phyloP scores from a whole-genome alignment of 805 yeast species.

The Peterozyma xylosa region DNA sequence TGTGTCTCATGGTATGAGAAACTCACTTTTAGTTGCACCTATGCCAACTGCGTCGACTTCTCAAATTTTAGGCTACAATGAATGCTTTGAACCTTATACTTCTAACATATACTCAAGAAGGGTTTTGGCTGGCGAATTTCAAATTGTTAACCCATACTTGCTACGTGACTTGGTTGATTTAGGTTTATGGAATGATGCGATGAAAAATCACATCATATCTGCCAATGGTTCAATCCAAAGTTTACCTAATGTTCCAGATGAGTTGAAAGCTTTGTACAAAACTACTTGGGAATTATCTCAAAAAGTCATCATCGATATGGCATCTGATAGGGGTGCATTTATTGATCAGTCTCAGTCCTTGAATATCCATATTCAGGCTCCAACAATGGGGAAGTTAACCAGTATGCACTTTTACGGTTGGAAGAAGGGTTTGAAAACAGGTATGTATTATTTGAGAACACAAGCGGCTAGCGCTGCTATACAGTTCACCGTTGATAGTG shows the following conservation, averaged over 20 bases:
- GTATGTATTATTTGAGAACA: constrained; percentile 97
- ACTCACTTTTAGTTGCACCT: constrained; percentile 55
- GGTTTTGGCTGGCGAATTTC: constrained; percentile 59
- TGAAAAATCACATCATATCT: constrained; percentile 48
- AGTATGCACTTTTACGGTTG: constrained; percentile 99
- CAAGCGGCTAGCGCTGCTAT: constrained; percentile 98
- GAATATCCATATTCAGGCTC: constrained; percentile 85
- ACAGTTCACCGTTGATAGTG: constrained; percentile 78
- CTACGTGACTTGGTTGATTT: constrained; percentile 50
- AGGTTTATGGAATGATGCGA: constrained; percentile 49
- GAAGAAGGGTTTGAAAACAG: constrained; percentile 98
- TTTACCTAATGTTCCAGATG: constrained; percentile 46
- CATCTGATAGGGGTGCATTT: constrained; percentile 73
- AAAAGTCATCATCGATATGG: constrained; percentile 51
- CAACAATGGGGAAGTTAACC: constrained; percentile 96
- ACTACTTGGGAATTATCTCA: constrained; percentile 61
- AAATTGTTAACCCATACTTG: constrained; percentile 53
- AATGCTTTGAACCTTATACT: constrained; percentile 58
- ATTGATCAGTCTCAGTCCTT: constrained; percentile 91
- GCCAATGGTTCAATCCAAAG: constrained; percentile 54
- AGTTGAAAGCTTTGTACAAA: constrained; percentile 45
- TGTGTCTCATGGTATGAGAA: constrained; percentile 44
- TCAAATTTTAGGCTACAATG: constrained; percentile 54
- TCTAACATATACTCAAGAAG: constrained; percentile 57
- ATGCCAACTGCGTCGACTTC: constrained; percentile 67